Evolutionary conservation across 352 stramenopile genomes (phyloP), one percentile per base, ranked within the genome.

Genomic region (Thalassiosira pacifica): DNA sequence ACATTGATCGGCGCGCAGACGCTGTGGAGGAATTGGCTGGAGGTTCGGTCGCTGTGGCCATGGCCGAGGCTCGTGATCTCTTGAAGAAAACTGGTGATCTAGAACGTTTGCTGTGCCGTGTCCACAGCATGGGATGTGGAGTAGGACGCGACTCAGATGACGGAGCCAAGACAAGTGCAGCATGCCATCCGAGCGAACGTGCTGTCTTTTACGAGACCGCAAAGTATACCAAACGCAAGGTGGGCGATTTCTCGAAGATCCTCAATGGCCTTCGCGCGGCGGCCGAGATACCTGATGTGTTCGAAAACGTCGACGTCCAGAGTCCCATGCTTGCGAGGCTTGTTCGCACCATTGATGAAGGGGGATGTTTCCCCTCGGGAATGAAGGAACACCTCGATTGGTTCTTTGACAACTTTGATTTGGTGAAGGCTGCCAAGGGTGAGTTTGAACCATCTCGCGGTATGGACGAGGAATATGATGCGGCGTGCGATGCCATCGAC

Each of bases 141-240:
- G 97, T 96, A 27, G 59, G 67, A 22, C 65, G 65, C n/a, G 64
- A 53, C 4, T 73, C 77, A 45, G 37, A 81, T 11, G 78, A 86
- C 29, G 66, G 27, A n/a, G 24, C 24, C 24, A 63, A 78, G 18
- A 59, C 31, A 24, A 60, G 55, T 57, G 27, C 19, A 32, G n/a
- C 29, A 45, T 90, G 97, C 71, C 98, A 99, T 88, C 98, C 98
- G 0, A 97, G 99, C 83, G 97, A 97, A 61, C 93, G 98, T 37
- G 98, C 98, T 48, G 96, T 99, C 67, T 97, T 99, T 90, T 99
- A 99, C 88, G 98, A 99, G 86, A 94, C 90, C 19, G 95, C 94
- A 66, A 98, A 96, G 71, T 99, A 99, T 93, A 99, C 98, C 68
- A 97, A 97, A 76, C 96, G 97, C 63, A 99, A 99, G 89, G 99